Evolutionary conservation across 2,329 filamentous ascomycete species (phyloP).

Genomic region (Xylaria polymorpha): DNA sequence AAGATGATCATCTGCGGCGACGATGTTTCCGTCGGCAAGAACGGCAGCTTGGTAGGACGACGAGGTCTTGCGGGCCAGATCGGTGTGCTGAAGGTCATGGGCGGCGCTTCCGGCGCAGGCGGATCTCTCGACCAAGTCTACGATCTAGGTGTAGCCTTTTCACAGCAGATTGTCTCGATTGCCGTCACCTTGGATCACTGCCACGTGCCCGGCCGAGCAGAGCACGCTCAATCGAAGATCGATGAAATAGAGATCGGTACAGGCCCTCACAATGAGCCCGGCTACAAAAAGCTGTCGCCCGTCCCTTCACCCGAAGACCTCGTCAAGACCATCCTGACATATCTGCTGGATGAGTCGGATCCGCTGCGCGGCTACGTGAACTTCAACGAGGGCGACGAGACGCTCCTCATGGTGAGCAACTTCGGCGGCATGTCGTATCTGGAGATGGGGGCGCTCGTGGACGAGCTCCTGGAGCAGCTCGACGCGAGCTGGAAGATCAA

Average conservation of each 20-base stretch:
- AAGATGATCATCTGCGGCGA: slow-evolving; percentile 71
- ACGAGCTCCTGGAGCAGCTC: slow-evolving; percentile 65
- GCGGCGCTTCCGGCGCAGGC: slow-evolving; percentile 61
- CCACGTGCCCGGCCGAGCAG: slow-evolving; percentile 65
- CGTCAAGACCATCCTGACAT: slow-evolving; percentile 67
- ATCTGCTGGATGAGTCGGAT: slow-evolving; percentile 69
- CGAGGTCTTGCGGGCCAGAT: slow-evolving; percentile 72
- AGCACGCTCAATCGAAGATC: slow-evolving; percentile 60
- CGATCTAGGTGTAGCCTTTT: slow-evolving; percentile 61
- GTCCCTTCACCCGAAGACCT: slow-evolving; percentile 61
- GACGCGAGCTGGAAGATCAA: slow-evolving; percentile 59
- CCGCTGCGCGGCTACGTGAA: slow-evolving; percentile 62
- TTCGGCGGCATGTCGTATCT: slow-evolving; percentile 69
- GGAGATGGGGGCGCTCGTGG: slow-evolving; percentile 65
- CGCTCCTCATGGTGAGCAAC: slow-evolving; percentile 67
- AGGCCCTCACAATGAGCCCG: slow-evolving; percentile 75
- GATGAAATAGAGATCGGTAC: slow-evolving; percentile 73
- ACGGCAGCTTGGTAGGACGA: slow-evolving; percentile 68
- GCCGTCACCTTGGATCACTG: slow-evolving; percentile 70
- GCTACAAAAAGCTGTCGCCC: slow-evolving; percentile 66
- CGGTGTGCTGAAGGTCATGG: slow-evolving; percentile 68
- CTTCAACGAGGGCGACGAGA: slow-evolving; percentile 61
- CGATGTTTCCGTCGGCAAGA: slow-evolving; percentile 71
- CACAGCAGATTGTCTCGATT: slow-evolving; percentile 65
- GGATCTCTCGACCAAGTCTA: slow-evolving; percentile 62